These are phyloP conservation scores for Fraxinus anomala DNA, from an alignment of 257 asterid species.

Conservation along the genomic window DNA sequence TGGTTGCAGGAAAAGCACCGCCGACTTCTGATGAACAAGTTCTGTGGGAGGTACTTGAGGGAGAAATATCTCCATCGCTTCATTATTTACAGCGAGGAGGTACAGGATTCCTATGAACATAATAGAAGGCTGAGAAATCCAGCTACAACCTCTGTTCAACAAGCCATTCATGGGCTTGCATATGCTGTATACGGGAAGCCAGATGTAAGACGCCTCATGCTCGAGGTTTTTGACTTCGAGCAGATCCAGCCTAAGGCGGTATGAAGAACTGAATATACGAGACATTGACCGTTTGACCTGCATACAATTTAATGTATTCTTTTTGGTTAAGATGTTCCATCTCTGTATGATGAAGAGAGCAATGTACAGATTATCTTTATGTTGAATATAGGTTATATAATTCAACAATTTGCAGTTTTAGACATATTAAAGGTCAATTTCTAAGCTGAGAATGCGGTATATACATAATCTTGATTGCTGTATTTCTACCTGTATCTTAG, in stretches of 20 bases:
- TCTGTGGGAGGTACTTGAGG: constrained; percentile 85
- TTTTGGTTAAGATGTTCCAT: neutral
- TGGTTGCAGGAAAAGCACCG: constrained; percentile 90
- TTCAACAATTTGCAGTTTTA: neutral
- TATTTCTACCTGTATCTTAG: too few relatives aligned
- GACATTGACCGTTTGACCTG: neutral
- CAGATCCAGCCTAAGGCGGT: constrained; percentile 81
- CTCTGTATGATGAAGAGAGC: neutral
- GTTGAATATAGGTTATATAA: neutral
- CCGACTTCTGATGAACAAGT: constrained; percentile 83
- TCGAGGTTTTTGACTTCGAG: constrained; percentile 95
- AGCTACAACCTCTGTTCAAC: constrained; percentile 92
- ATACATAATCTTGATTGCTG: neutral
- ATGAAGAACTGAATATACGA: constrained; percentile 19
- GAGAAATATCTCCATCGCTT: constrained; percentile 76
- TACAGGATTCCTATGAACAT: constrained; percentile 84
- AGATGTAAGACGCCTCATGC: constrained; percentile 94
- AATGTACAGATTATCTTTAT: neutral
- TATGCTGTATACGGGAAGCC: constrained; percentile 91
- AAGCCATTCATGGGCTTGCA: constrained; percentile 88
- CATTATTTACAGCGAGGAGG: constrained; percentile 83
- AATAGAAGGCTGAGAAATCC: constrained; percentile 94
- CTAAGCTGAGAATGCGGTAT: neutral
- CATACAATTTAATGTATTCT: neutral
- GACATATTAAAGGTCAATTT: neutral